These are phyloP conservation scores for Trypanosoma platydactyli DNA, from an alignment of 208 protist genomes.

Conservation along the genomic window DNA sequence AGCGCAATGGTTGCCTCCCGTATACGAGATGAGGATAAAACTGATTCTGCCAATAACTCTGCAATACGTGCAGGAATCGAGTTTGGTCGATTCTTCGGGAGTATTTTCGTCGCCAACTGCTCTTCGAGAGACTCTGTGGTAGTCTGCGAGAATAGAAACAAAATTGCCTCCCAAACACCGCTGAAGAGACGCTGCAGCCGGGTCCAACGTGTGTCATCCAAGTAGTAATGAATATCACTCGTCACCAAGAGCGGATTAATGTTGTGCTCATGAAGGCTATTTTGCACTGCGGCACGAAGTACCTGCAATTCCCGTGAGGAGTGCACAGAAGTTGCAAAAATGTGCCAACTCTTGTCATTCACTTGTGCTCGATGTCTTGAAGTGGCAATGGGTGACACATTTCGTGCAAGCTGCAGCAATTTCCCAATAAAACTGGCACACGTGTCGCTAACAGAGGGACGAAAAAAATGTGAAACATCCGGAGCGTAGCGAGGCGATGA, in stretches of 20 bases:
- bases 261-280: conserved; percentile 41
- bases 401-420: neutral
- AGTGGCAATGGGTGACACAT: neutral
- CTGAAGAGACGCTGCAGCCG: conserved; percentile 25
- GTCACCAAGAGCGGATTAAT: conserved; percentile 64
- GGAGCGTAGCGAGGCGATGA: conserved; percentile 27
- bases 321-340: conserved; percentile 26
- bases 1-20: conserved; percentile 53
- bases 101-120: conserved; percentile 39
- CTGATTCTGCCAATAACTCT: conserved; percentile 35
- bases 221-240: conserved; percentile 62
- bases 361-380: neutral
- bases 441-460: conserved; percentile 11
- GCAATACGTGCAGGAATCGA: conserved; percentile 24
- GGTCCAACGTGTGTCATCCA: conserved; percentile 40
- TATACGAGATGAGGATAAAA: conserved; percentile 29
- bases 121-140: conserved; percentile 39
- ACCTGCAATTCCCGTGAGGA: conserved; percentile 25
- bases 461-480: conserved; percentile 15
- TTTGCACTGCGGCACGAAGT: conserved; percentile 43
- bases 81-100: conserved; percentile 18
- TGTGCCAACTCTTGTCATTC: conserved; percentile 3
- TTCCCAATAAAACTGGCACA: conserved; percentile 1
- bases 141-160: conserved; percentile 68
- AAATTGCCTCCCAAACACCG: conserved; percentile 36